Conservation (phyloP, 192 early-diverging fungal genomes). For the Umbelopsis vinacea region DNA sequence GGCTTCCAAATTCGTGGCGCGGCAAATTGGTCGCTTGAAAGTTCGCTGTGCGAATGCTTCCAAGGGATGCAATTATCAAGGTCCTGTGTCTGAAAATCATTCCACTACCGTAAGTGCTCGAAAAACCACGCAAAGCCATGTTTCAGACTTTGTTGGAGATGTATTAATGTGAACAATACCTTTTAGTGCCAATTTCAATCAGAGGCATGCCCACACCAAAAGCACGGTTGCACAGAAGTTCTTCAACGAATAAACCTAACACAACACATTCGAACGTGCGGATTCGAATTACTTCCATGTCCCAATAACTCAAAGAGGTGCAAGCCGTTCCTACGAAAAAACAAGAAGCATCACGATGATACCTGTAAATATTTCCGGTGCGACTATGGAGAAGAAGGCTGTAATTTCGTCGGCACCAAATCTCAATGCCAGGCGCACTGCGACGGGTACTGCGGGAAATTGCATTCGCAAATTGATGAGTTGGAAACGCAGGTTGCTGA, state of each 20-base stretch:
- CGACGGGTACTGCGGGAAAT: slow-evolving; percentile 36
- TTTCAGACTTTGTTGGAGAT: too few species aligned
- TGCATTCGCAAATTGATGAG: slow-evolving; percentile 29
- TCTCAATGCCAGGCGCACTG: slow-evolving; percentile 26
- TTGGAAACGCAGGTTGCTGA: slow-evolving; percentile 31
- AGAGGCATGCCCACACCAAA: slow-evolving; percentile 34
- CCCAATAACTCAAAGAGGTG: slow-evolving; percentile 31
- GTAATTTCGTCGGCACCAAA: slow-evolving; percentile 35
- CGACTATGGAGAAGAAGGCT: slow-evolving; percentile 33
- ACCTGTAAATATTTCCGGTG: slow-evolving; percentile 39
- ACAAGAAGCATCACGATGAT: slow-evolving; percentile 27
- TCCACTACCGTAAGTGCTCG: slow-evolving; percentile 20
- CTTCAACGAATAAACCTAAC: slow-evolving; percentile 6
- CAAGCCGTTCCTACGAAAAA: slow-evolving; percentile 31
- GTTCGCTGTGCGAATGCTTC: slow-evolving; percentile 27
- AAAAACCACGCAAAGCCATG: not conserved
- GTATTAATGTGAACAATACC: too few species aligned
- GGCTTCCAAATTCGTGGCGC: slow-evolving; percentile 39
- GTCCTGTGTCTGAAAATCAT: slow-evolving; percentile 30
- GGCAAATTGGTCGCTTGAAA: slow-evolving; percentile 35
- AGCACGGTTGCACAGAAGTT: slow-evolving; percentile 33
- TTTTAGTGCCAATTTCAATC: slow-evolving; percentile 29
- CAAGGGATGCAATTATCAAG: slow-evolving; percentile 36
- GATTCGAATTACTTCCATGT: slow-evolving; percentile 30
- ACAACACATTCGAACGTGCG: slow-evolving; percentile 27